Evolutionary conservation across 2,329 filamentous ascomycete species (phyloP), one percentile per base, ranked within the genome.

Genomic region (Fonsecaea monophora): DNA sequence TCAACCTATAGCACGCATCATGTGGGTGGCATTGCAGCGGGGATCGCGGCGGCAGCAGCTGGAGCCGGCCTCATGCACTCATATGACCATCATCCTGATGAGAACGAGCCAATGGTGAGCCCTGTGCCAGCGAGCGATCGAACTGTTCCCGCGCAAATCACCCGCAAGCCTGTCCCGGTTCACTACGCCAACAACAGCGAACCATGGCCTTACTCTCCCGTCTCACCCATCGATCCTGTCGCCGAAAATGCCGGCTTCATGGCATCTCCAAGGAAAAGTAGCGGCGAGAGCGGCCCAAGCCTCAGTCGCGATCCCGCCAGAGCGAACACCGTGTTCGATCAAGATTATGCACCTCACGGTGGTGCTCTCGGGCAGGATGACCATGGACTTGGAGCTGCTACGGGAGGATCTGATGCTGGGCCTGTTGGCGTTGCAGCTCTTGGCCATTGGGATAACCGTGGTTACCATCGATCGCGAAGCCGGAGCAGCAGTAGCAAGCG

Each of bases 191-290:
- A 67, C 54, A 62, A 64, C 48, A 64, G 58, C 13, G 69, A 72
- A 40, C 64, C 63, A 10, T 70, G 69, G 71, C 69, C 71, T 45
- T 69, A 65, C 55, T 67, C 61, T 37, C 65, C 66, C 6, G 61
- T 66, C 12, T 67, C 66, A 6, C 69, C 66, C 8, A 56, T 70
- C 34, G 65, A 71, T 34, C 62, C 50, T 12, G 55, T 13, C 42
- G n/a, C 60, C 25, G 59, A 68, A 30, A 38, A 35, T 12, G 53
- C 54, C 5, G 56, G 50, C 18, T 21, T 62, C 1, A 42, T 40
- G 4, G 37, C 38, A 25, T 25, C 21, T 2, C 55, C 68, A 12
- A 35, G 54, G 30, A 60, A 60, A 38, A 60, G n/a, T 32, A 66
- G 62, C 37, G 32, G 21, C 35, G 65, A 68, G 9, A 65, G 58